Base-by-base conservation (phyloP, 441 rosid species). In the Erodium texanum region DNA sequence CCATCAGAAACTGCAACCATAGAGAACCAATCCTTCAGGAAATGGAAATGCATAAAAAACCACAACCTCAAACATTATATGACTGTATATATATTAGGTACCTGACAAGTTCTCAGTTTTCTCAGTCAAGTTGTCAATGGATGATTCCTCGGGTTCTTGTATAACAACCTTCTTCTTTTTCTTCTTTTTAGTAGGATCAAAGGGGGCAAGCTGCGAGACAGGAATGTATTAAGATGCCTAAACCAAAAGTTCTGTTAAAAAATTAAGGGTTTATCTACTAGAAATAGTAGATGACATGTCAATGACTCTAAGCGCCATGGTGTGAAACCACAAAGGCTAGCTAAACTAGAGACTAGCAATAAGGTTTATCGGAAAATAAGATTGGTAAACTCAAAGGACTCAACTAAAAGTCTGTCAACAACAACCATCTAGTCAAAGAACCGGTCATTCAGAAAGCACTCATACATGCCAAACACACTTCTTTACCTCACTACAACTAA, bases 181-280 rank as follows among this genome's bases (percentile, higher is more conserved):
- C 76, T 86, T 86, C 80, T 88, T 88, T 24, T 89, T 89, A 50
- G 87, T 74, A 22, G 87, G 90, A 76, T 89, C 95, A 38, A 89
- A 89, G 12, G 92, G 89, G 50, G 84, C 89, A 73, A 86, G 74
- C 95, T 88, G 73, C 78, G 69, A 61, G 0, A 19, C 48, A 65
- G 23, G 69, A 36, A 70, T 16, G 15, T 19, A 71, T 69, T 11
- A 36, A 27, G 16, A 62, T 23, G 19, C 41, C 14, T 45, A n/a
- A 64, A 58, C 14, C 14, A 18, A 27, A 7, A 16, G n/a, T 7
- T 18, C 24, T 32, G 24, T 38, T 7, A 38, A 23, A 1, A n/a
- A 5, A 12, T 12, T 3, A 27, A 50, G 8, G 15, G 9, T 62
- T 38, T 15, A 41, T 34, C 45, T 22, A 24, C 3, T 8, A 1